Percentiles rank a stretch among this genome's conserved stretches.
Conservation (phyloP, 2,329 filamentous ascomycete genomes). For the Beauveria caledonica region DNA sequence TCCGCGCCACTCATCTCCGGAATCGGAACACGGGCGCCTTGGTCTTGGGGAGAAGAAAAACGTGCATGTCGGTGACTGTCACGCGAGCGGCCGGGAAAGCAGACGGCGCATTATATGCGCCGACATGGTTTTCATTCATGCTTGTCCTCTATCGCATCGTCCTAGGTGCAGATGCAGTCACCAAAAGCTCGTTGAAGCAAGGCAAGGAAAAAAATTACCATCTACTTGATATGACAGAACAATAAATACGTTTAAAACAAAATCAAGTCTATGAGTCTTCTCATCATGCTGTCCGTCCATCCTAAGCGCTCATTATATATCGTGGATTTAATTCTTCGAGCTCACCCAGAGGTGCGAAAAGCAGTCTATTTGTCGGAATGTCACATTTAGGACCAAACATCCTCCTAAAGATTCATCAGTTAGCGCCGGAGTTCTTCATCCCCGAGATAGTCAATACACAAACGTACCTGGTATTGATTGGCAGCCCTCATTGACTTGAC, state of each 20-base stretch:
- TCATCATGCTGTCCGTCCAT: background rate
- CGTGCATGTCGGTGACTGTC: too few relatives aligned
- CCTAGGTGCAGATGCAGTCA: background rate
- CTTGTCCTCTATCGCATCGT: too few relatives aligned
- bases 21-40: background rate
- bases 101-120: too few relatives aligned
- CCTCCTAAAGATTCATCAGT: constrained; percentile 43
- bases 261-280: constrained; percentile 5
- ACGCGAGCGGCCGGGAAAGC: too few relatives aligned
- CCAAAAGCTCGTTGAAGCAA: background rate
- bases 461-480: constrained; percentile 86
- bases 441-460: background rate
- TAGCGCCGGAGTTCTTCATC: background rate
- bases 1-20: background rate
- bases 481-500: constrained; percentile 93
- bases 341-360: background rate
- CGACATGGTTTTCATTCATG: too few relatives aligned
- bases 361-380: background rate
- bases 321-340: background rate
- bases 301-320: constrained; percentile 4
- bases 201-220: background rate
- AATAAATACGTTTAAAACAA: background rate
- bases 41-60: background rate
- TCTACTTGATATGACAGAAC: constrained; percentile 6
- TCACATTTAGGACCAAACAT: constrained; percentile 56